These are phyloP conservation scores for Ustanciosporium gigantosporum DNA, from an alignment of 1,284 basidiomycete species.

Conservation along the genomic window DNA sequence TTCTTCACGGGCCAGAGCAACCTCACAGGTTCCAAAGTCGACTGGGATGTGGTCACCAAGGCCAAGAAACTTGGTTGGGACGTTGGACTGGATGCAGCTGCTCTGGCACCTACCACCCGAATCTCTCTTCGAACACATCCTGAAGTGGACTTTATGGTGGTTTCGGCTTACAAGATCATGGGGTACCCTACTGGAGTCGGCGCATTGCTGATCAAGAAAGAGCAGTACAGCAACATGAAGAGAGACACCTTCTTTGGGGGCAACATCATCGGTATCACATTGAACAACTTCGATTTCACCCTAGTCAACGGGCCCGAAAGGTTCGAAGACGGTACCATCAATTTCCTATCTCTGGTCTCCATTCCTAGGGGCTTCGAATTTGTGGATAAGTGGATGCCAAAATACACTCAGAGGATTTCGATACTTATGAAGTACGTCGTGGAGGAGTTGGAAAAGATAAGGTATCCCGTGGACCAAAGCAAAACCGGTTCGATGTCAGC, in stretches of 20 bases:
- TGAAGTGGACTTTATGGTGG: slow-evolving; percentile 23
- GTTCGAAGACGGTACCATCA: slow-evolving; percentile 23
- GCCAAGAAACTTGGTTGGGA: slow-evolving; percentile 5
- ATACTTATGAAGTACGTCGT: slow-evolving; percentile 11
- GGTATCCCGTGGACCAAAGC: slow-evolving; percentile 2
- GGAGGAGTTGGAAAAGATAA: slow-evolving; percentile 4
- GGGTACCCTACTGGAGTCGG: slow-evolving; percentile 21
- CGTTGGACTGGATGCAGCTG: slow-evolving; percentile 18
- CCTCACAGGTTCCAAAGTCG: slow-evolving; percentile 18
- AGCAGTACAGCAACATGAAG: not conserved
- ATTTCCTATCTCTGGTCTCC: slow-evolving; percentile 4
- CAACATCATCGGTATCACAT: slow-evolving; percentile 23
- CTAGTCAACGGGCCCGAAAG: slow-evolving; percentile 12
- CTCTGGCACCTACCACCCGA: slow-evolving; percentile 14
- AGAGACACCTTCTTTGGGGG: slow-evolving; percentile 27
- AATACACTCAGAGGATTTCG: not conserved
- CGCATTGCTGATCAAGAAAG: slow-evolving; percentile 9
- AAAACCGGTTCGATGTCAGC: no score
- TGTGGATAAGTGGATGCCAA: slow-evolving; percentile 6
- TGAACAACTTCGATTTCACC: slow-evolving; percentile 18
- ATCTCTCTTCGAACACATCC: not conserved
- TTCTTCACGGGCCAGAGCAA: slow-evolving; percentile 32
- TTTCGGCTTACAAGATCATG: slow-evolving; percentile 24
- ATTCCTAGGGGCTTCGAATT: slow-evolving; percentile 11
- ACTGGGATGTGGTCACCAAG: not conserved